Conservation (phyloP, 2,329 filamentous ascomycete species). For the Fusarium nurragi region DNA sequence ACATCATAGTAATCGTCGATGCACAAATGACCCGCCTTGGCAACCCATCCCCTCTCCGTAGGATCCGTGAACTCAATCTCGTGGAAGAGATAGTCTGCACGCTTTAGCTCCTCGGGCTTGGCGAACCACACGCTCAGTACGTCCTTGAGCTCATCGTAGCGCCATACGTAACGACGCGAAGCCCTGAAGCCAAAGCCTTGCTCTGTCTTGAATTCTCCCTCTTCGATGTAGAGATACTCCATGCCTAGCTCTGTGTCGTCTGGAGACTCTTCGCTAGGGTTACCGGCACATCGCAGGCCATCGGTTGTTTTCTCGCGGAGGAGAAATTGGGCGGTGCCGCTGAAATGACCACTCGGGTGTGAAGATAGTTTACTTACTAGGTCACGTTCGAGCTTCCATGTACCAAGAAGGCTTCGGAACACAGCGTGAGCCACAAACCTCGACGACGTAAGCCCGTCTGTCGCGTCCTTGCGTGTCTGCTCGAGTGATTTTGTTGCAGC, state of each 20-base stretch:
- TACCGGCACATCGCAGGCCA: conserved; percentile 52
- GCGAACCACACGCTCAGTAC: conserved; percentile 78
- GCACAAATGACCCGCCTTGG: conserved; percentile 75
- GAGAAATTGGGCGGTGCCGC: conserved; percentile 71
- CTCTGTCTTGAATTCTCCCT: conserved; percentile 70
- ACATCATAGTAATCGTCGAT: conserved; percentile 77
- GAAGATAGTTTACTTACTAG: conserved; percentile 63
- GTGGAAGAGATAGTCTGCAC: conserved; percentile 79
- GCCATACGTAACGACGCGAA: conserved; percentile 75
- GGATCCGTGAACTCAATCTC: conserved; percentile 68
- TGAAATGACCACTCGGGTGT: conserved; percentile 72
- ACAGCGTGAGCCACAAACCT: conserved; percentile 71
- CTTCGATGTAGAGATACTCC: conserved; percentile 76
- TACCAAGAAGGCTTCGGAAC: conserved; percentile 75
- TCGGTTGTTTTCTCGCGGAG: conserved; percentile 68
- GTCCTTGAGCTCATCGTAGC: conserved; percentile 70
- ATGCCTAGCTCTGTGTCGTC: conserved; percentile 51
- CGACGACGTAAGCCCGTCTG: conserved; percentile 54
- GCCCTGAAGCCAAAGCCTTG: conserved; percentile 67
- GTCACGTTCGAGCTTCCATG: conserved; percentile 70
- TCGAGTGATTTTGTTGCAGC: conserved; percentile 57
- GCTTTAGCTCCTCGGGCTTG: conserved; percentile 67
- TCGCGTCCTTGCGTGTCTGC: conserved; percentile 56
- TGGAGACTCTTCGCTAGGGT: neutral
- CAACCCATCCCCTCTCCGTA: conserved; percentile 63